These are phyloP conservation scores for Suhomyces bolitotheri DNA, from an alignment of 1,139 yeast species.

Conservation along the genomic window DNA sequence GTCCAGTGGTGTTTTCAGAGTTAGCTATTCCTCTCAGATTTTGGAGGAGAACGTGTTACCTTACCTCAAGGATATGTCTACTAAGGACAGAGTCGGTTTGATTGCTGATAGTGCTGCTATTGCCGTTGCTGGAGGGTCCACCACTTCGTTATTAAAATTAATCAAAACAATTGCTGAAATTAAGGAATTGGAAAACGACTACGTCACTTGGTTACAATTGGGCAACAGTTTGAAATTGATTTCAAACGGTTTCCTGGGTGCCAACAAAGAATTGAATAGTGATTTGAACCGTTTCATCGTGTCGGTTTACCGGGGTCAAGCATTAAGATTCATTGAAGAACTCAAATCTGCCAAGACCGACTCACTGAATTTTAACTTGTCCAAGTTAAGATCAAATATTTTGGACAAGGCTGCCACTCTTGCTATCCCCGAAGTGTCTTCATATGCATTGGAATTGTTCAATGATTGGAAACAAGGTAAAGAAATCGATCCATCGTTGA, in stretches of 20 bases:
- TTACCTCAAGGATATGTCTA: conserved; percentile 45
- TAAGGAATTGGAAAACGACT: conserved; percentile 48
- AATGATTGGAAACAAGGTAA: conserved; percentile 34
- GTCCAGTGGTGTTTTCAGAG: conserved; percentile 66
- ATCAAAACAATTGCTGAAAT: conserved; percentile 40
- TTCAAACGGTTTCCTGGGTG: conserved; percentile 46
- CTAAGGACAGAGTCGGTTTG: conserved; percentile 65
- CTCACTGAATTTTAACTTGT: conserved; percentile 42
- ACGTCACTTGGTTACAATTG: conserved; percentile 68
- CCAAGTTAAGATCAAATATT: conserved; percentile 53
- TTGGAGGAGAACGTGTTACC: conserved; percentile 46
- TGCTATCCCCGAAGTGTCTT: conserved; percentile 50
- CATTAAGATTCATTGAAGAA: conserved; percentile 26
- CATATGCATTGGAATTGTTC: conserved; percentile 47
- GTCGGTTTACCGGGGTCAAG: conserved; percentile 43
- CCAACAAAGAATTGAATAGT: conserved; percentile 34
- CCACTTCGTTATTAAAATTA: conserved; percentile 47
- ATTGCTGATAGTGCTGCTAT: conserved; percentile 64
- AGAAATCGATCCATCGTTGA: conserved; percentile 54
- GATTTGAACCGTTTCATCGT: conserved; percentile 43
- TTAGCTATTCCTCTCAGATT: conserved; percentile 55
- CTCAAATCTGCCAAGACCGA: conserved; percentile 24
- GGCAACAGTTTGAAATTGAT: conserved; percentile 45
- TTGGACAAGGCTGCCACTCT: conserved; percentile 54
- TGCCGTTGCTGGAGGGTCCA: conserved; percentile 60